Percentiles rank a stretch among this genome's conserved stretches.
Conservation (phyloP, 2,329 filamentous ascomycete genomes). For the Aspergillus sp. region DNA sequence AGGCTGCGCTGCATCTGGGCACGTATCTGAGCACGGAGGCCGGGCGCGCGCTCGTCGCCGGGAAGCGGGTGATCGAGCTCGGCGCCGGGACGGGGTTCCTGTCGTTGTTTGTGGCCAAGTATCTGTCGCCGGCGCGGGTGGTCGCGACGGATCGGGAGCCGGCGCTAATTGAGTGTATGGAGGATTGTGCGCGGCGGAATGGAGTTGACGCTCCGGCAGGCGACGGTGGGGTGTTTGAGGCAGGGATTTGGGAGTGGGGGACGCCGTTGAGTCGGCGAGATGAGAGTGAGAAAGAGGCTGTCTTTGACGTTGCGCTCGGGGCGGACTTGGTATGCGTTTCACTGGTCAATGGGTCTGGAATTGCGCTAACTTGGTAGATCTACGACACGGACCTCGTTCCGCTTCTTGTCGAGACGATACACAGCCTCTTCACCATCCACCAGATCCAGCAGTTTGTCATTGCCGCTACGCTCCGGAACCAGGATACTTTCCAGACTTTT, state of each 20-base stretch:
- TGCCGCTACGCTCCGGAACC: conserved; percentile 60
- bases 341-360: not conserved
- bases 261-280: conserved; percentile 19
- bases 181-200: conserved; percentile 36
- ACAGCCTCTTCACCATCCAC: conserved; percentile 55
- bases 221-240: conserved; percentile 20
- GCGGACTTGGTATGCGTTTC: conserved; percentile 38
- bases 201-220: conserved; percentile 9
- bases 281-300: not conserved
- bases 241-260: conserved; percentile 44
- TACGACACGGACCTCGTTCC: conserved; percentile 60
- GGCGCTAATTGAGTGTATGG: conserved; percentile 38
- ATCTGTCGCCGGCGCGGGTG: conserved; percentile 53
- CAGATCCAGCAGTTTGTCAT: conserved; percentile 54
- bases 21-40: conserved; percentile 51
- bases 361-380: conserved; percentile 43
- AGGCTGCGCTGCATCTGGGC: conserved; percentile 63
- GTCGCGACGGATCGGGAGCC: conserved; percentile 62
- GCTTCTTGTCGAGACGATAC: conserved; percentile 55
- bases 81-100: conserved; percentile 67
- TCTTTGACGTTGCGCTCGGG: conserved; percentile 41
- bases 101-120: conserved; percentile 60
- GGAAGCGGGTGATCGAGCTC: conserved; percentile 60
- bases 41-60: conserved; percentile 47
- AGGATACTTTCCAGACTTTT: conserved; percentile 60